Conservation (phyloP, 176 grass and related monocot genomes). For the Carex myosuroides region DNA sequence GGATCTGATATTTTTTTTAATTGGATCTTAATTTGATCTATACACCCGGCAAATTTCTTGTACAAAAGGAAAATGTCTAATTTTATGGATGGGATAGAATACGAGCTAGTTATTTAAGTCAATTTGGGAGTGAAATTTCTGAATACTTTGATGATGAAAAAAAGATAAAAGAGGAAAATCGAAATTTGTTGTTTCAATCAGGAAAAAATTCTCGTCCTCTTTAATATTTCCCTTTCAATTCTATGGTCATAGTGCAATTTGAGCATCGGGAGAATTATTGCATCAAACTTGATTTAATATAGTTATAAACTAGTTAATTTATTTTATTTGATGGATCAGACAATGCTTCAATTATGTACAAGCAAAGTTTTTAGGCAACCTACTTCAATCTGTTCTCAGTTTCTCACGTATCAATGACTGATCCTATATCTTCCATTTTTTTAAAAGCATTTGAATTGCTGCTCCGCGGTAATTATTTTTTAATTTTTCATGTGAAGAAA, state of each 20-base stretch:
- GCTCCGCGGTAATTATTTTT: background rate
- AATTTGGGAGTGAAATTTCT: background rate
- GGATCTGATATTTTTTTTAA: constrained; percentile 20
- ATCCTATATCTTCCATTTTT: background rate
- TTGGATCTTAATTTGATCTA: constrained; percentile 23
- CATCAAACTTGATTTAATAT: background rate
- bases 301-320: background rate
- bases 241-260: background rate
- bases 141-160: background rate
- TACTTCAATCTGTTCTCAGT: too few relatives aligned
- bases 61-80: constrained; percentile 19
- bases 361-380: too few relatives aligned
- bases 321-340: background rate
- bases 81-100: constrained; percentile 18
- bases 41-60: constrained; percentile 12
- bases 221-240: background rate
- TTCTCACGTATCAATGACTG: background rate
- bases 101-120: background rate
- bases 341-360: background rate
- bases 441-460: too few relatives aligned
- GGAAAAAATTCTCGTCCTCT: background rate
- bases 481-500: background rate
- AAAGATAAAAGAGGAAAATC: background rate
- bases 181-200: background rate
- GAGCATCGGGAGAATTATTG: background rate